These are phyloP conservation scores for Taxillus chinensis DNA, from an alignment of 164 flowering plant species.

Conservation along the genomic window DNA sequence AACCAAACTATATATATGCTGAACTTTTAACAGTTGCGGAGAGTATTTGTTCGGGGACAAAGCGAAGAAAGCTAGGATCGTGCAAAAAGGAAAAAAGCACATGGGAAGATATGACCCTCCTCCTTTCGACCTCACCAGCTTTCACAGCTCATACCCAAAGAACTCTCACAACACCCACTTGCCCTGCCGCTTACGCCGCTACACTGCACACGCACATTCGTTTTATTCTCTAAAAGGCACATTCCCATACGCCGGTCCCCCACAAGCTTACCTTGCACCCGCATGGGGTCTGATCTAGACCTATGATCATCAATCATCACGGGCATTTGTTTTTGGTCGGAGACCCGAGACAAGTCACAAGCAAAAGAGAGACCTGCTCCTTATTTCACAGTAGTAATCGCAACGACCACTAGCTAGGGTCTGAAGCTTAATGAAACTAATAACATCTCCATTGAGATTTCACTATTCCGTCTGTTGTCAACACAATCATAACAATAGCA, in stretches of 20 bases:
- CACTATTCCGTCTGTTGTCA: too few relatives aligned
- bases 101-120: constrained; percentile 23
- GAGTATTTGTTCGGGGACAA: constrained; percentile 39
- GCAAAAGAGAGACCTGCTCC: too few relatives aligned
- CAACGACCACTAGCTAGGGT: too few relatives aligned
- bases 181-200: constrained; percentile 1
- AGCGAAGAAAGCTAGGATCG: constrained; percentile 28
- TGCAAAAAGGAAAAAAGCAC: constrained; percentile 31
- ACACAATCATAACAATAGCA: too few relatives aligned
- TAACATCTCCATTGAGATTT: too few relatives aligned
- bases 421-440: too few relatives aligned
- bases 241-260: background rate
- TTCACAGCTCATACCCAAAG: constrained; percentile 29
- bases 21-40: background rate
- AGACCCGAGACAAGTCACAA: too few relatives aligned
- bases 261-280: background rate
- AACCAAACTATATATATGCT: too few relatives aligned
- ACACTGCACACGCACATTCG: background rate
- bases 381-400: too few relatives aligned
- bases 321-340: too few relatives aligned
- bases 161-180: constrained; percentile 4
- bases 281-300: background rate
- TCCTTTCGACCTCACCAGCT: constrained; percentile 6
- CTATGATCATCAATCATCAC: too few relatives aligned
- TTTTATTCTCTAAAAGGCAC: background rate